Evolutionary conservation across 345 rosid genomes (phyloP).

Genomic region (Citrus mangshanensis): DNA sequence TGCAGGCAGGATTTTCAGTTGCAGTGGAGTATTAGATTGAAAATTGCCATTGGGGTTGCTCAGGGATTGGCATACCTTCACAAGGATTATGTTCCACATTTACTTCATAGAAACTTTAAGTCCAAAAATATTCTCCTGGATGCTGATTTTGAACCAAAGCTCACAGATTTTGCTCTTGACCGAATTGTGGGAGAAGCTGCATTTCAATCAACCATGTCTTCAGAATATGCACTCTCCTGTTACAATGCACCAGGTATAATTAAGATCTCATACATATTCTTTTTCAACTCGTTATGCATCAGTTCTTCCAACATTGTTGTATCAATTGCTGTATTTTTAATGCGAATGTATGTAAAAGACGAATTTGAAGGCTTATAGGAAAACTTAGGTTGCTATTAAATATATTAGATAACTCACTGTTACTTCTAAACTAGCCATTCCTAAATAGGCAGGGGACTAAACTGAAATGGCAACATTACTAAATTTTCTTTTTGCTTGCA

Average conservation of each 20-base stretch:
- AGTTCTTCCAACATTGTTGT: neutral
- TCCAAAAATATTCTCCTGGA: slow-evolving; percentile 77
- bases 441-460: no score
- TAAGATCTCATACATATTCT: neutral
- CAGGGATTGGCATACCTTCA: slow-evolving; percentile 80
- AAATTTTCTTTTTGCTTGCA: slow-evolving; percentile 31
- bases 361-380: neutral
- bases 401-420: no score
- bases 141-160: slow-evolving; percentile 68
- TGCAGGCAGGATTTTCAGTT: slow-evolving; percentile 43
- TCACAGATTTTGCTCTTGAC: slow-evolving; percentile 75
- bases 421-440: no score
- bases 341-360: neutral
- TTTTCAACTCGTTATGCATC: neutral
- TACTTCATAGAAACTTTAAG: slow-evolving; percentile 80
- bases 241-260: slow-evolving; percentile 75
- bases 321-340: neutral
- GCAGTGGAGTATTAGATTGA: slow-evolving; percentile 72
- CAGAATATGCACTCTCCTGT: slow-evolving; percentile 56
- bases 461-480: no score
- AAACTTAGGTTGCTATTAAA: neutral
- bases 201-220: slow-evolving; percentile 56
- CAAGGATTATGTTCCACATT: slow-evolving; percentile 67
- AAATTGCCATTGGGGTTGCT: slow-evolving; percentile 79
- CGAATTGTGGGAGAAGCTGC: slow-evolving; percentile 75